phyloP scores from a whole-genome alignment of 768 basidiomycete species.

The Phallus indusiatus region DNA sequence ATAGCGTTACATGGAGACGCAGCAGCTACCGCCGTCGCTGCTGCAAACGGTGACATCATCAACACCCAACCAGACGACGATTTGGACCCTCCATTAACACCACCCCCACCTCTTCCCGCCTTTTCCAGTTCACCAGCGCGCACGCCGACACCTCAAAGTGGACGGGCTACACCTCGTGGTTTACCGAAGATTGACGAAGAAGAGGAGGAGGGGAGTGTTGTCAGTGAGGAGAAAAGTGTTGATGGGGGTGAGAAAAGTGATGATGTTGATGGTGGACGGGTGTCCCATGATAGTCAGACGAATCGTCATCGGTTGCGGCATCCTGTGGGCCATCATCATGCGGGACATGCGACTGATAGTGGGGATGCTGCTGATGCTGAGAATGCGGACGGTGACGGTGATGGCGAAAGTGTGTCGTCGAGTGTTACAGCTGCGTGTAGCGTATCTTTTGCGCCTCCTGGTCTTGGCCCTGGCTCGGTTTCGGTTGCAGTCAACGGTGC shows the following conservation, averaged over 20 bases:
- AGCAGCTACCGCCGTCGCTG: background rate
- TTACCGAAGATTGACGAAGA: background rate
- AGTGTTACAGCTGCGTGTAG: background rate
- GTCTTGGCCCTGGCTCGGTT: background rate
- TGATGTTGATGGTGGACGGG: too few species aligned
- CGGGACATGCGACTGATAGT: background rate
- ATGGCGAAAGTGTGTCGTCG: background rate
- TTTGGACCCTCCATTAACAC: background rate
- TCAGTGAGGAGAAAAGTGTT: background rate
- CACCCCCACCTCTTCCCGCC: background rate
- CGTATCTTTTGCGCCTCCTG: background rate
- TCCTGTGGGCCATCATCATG: background rate
- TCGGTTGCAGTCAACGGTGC: too few species aligned
- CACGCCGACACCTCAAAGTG: background rate
- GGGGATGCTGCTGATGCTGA: background rate
- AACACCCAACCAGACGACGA: too few species aligned
- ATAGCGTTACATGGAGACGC: background rate
- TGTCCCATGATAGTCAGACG: too few species aligned
- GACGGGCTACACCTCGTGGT: background rate
- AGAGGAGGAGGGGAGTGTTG: background rate
- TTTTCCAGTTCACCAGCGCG: background rate
- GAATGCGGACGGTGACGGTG: background rate
- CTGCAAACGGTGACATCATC: too few species aligned
- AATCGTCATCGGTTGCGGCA: background rate
- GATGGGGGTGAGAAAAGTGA: too few species aligned